Base-by-base conservation (phyloP, 2,329 filamentous ascomycete species). In the Macrophomina pseudophaseolina region DNA sequence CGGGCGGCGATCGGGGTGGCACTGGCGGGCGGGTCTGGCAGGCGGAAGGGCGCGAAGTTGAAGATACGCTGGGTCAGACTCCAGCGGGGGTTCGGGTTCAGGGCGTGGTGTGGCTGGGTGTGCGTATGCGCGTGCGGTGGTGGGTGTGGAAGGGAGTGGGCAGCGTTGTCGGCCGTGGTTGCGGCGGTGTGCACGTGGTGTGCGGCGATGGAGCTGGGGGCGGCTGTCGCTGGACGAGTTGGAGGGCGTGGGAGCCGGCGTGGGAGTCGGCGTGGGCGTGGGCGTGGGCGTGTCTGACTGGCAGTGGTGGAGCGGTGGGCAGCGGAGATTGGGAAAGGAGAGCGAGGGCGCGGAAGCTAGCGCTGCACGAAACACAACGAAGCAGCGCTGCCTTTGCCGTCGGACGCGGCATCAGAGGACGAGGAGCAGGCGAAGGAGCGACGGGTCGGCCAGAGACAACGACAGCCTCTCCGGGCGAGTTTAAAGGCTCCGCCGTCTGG, bases 11-110 rank as follows among this genome's bases (percentile, higher is more conserved):
- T 71, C 48, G 68, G 64, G 58, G 66, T 56, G 14, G 42, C 53
- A 30, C 14, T 23, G 35, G 33, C 46, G 33, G 32, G 32, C 23
- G 46, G 53, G 73, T 68, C 76, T 67, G 73, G 71, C 53, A 73
- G 68, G 68, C 70, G 67, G 65, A 74, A 73, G 49, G 65, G 68
- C 56, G 76, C 72, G 72, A 78, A 72, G 71, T 71, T 74, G 73
- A 80, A 79, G 74, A 80, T 73, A 73, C 77, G 76, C 68, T 79
- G 77, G n/a, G 78, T 79, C 66, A 80, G 71, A 69, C 75, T 78
- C 78, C 78, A 80, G 73, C 78, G 78, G 48, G 46, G 46, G 28
- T 32, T 35, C 7, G 71, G 72, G 73, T 54, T 76, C 73, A 66
- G 67, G 66, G 32, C 68, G 68, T 16, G 35, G n/a, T 30, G 16